phyloP scores from a whole-genome alignment of 768 basidiomycete genomes.

The Pleurotus tuber-regium region DNA sequence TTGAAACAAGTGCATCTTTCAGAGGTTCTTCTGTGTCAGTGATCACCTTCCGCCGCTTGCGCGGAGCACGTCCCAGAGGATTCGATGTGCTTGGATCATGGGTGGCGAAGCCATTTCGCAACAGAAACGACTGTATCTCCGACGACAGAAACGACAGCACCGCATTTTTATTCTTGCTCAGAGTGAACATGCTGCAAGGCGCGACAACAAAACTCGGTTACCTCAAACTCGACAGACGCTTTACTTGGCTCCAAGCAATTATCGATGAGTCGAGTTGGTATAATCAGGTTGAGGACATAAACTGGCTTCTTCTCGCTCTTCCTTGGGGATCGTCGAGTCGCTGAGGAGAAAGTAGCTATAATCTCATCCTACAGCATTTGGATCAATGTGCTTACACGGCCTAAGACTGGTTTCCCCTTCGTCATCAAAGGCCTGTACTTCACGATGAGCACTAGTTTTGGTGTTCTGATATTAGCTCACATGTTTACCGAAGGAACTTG shows the following conservation, averaged over 20 bases:
- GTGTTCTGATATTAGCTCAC: conserved; percentile 42
- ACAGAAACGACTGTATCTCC: conserved; percentile 60
- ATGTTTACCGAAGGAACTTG: conserved; percentile 73
- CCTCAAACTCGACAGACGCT: conserved; percentile 62
- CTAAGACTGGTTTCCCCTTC: conserved; percentile 48
- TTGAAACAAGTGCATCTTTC: too few species aligned
- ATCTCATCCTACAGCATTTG: background rate
- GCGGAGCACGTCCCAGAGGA: conserved; percentile 34
- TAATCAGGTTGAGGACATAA: conserved; percentile 74
- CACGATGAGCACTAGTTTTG: too few species aligned
- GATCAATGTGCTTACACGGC: conserved; percentile 31
- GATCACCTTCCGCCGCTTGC: conserved; percentile 49
- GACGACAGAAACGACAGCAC: conserved; percentile 56
- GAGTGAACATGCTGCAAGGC: conserved; percentile 9
- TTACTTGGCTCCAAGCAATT: conserved; percentile 82
- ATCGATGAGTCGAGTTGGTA: conserved; percentile 69
- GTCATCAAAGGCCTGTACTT: conserved; percentile 69
- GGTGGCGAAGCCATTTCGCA: conserved; percentile 55
- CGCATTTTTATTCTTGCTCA: conserved; percentile 52
- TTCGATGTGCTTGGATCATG: conserved; percentile 18
- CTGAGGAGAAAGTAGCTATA: conserved; percentile 32
- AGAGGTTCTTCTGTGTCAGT: conserved; percentile 5
- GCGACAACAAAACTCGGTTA: conserved; percentile 27
- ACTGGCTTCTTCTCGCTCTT: conserved; percentile 78
- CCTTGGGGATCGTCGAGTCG: conserved; percentile 67